Conservation (phyloP, 805 yeast species). For the Candida schatavii region DNA sequence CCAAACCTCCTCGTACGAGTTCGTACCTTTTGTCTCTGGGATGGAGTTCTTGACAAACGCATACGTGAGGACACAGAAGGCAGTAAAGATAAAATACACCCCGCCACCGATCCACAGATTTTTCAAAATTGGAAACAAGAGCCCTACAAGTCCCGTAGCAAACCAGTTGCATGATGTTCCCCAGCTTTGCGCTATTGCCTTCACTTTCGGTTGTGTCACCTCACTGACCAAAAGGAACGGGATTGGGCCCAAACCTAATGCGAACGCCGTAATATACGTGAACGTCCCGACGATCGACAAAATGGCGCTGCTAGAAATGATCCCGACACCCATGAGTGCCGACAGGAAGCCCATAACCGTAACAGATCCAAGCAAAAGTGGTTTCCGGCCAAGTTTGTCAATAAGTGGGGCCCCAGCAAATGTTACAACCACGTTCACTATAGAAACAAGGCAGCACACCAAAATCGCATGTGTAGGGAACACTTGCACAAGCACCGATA, state of each 20-base stretch:
- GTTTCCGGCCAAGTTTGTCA: constrained; percentile 73
- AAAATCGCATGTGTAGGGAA: constrained; percentile 70
- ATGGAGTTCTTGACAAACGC: constrained; percentile 45
- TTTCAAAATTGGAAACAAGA: constrained; percentile 72
- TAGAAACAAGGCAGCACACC: constrained; percentile 74
- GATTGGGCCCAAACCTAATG: constrained; percentile 91
- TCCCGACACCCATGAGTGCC: constrained; percentile 63
- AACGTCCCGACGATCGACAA: constrained; percentile 65
- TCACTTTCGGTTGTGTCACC: constrained; percentile 77
- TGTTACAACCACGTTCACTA: constrained; percentile 73
- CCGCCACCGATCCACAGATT: constrained; percentile 63
- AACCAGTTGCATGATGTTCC: constrained; percentile 92
- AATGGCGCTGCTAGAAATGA: constrained; percentile 43
- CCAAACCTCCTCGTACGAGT: constrained; percentile 70
- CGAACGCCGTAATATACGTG: constrained; percentile 78
- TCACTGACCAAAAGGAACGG: constrained; percentile 89
- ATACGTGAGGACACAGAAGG: constrained; percentile 49
- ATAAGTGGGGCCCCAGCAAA: constrained; percentile 69
- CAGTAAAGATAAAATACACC: constrained; percentile 71
- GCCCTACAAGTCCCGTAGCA: constrained; percentile 81
- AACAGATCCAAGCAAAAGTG: constrained; percentile 65
- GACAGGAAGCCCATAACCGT: constrained; percentile 66
- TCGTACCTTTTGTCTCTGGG: constrained; percentile 77
- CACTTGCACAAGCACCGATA: constrained; percentile 67
- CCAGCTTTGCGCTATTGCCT: constrained; percentile 86